Conservation (phyloP, 1,284 basidiomycete species). For the Irpex sp. region DNA sequence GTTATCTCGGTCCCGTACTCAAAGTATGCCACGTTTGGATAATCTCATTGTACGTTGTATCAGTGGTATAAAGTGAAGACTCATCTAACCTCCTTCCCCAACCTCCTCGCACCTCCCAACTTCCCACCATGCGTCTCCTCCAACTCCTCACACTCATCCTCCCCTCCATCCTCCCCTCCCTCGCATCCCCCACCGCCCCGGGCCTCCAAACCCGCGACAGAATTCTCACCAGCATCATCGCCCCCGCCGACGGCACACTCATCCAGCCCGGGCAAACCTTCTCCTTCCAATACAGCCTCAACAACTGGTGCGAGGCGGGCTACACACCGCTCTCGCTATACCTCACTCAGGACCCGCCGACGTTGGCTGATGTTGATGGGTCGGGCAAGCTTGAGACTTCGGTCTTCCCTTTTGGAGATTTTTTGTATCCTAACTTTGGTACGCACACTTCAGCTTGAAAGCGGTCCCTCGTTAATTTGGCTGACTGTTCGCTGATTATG, state of each 20-base stretch:
- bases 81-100: no score
- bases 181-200: not conserved
- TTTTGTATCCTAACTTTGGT: constrained; percentile 6
- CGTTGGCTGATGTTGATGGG: constrained; percentile 1
- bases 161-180: not conserved
- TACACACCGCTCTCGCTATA: constrained; percentile 5
- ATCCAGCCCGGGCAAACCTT: not conserved
- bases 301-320: constrained; percentile 5
- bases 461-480: no score
- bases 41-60: no score
- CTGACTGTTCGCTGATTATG: no score
- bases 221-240: not conserved
- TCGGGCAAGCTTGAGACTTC: not conserved
- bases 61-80: no score
- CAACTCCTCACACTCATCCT: not conserved
- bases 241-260: not conserved
- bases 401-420: constrained; percentile 3
- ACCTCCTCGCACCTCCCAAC: no score
- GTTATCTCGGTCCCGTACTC: no score
- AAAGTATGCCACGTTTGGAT: no score
- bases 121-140: not conserved
- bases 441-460: no score
- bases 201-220: not conserved
- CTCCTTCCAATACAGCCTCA: constrained; percentile 1
- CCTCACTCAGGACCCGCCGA: not conserved